A percentile compares a stretch with the other conserved stretches of the same genome.
Conservation (phyloP, 176 grass and related monocot species). For the Aegilops umbellulata region DNA sequence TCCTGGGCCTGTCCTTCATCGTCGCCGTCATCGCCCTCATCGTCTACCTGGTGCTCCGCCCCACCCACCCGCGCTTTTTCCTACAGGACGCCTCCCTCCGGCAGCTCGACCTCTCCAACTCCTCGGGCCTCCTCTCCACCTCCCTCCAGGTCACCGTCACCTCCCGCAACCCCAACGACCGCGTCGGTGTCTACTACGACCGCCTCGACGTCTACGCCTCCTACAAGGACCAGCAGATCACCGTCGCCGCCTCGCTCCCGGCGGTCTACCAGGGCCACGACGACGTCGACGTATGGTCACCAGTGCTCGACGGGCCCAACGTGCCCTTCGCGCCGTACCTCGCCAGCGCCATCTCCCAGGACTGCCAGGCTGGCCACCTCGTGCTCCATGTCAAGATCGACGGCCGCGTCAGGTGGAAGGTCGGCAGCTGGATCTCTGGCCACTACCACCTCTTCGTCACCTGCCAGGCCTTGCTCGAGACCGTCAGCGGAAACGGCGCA, state of each 20-base stretch:
- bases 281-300: constrained; percentile 67
- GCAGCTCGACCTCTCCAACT: constrained; percentile 63
- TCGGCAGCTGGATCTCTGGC: constrained; percentile 71
- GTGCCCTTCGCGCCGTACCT: constrained; percentile 65
- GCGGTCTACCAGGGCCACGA: constrained; percentile 66
- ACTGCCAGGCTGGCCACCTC: constrained; percentile 48
- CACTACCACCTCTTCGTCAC: constrained; percentile 62
- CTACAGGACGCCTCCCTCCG: constrained; percentile 62
- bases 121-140: constrained; percentile 48
- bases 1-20: constrained; percentile 12
- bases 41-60: constrained; percentile 59
- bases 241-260: constrained; percentile 53
- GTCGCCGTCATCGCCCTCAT: constrained; percentile 44
- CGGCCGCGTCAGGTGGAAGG: constrained; percentile 70
- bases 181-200: constrained; percentile 77
- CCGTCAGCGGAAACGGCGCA: constrained; percentile 25
- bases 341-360: constrained; percentile 31
- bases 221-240: constrained; percentile 81
- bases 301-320: constrained; percentile 42
- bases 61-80: constrained; percentile 62
- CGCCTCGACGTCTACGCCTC: constrained; percentile 70
- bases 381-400: constrained; percentile 60
- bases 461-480: constrained; percentile 59
- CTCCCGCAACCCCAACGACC: constrained; percentile 72
- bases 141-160: constrained; percentile 51